Evolutionary conservation across 208 protist species (phyloP), one percentile per base, ranked within the genome.

Genomic region (Plasmodiophora brassicae): DNA sequence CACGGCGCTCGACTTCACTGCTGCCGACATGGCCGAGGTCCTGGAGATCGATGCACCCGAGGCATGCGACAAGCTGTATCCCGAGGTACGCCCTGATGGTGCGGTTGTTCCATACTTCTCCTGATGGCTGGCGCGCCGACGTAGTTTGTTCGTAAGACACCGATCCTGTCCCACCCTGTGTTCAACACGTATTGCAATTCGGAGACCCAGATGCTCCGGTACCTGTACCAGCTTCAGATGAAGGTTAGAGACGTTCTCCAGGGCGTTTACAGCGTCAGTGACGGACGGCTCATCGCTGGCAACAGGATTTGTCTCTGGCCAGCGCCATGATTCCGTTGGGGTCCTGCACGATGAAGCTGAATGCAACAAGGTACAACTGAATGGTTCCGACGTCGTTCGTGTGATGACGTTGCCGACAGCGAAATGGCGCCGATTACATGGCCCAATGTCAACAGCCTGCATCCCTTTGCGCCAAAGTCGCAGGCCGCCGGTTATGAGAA

Each of bases 291-390:
- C n/a, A 14, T 32, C 32, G 20, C n/a, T 38, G n/a, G 14, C 20
- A 5, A n/a, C 28, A 97, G 91, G 97, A 99, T 91, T 91, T 98
- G 35, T 95, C 95, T 10, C 92, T 99, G 1, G 93, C 90, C 1
- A 95, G 95, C 72, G 93, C 95, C 41, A 98, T 98, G 96, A 98
- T 99, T 71, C 97, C 98, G 8, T 93, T 99, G 0, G 98, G 98
- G 28, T 97, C 95, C 32, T 98, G 98, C 91, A 99, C 98, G 0
- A 99, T 99, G 98, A 99, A 99, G 92, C 94, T 99, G 20, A 99
- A 99, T 94, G 93, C 83, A 41, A 86, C 45, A 25, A 14, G 14
- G 46, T 57, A 57, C 25, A 25, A n/a, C 46, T 57, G 46, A n/a
- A 57, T 57, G 46, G 14, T 25, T 57, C 20, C 46, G 20, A n/a